A percentile compares a stretch with the other conserved stretches of the same genome.
Conservation (phyloP, 768 basidiomycete species). For the Russula sp. region DNA sequence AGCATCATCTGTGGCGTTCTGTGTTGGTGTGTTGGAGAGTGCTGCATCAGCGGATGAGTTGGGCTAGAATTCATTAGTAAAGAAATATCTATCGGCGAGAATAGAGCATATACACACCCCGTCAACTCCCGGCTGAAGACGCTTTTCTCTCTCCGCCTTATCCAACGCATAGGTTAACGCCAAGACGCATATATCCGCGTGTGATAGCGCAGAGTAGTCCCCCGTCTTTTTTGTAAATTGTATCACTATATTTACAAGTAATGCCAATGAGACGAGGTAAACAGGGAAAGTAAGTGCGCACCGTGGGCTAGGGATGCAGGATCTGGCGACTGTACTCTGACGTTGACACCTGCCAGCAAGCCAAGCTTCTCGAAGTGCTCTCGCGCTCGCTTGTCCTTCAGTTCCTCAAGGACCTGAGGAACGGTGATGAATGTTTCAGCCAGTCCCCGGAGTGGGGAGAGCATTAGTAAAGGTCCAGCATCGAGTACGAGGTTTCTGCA, state of each 20-base stretch:
- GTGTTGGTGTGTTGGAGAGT: neutral
- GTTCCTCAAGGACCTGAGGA: conserved; percentile 84
- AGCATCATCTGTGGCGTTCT: neutral
- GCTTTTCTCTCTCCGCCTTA: conserved; percentile 44
- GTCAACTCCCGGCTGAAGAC: conserved; percentile 32
- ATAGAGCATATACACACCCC: conserved; percentile 30
- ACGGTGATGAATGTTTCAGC: conserved; percentile 84
- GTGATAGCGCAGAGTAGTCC: conserved; percentile 89
- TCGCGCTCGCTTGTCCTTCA: conserved; percentile 83
- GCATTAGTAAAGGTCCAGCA: conserved; percentile 86
- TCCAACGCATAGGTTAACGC: conserved; percentile 84
- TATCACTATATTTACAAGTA: conserved; percentile 56
- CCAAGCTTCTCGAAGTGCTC: conserved; percentile 82
- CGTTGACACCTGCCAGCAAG: conserved; percentile 69
- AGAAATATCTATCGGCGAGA: neutral
- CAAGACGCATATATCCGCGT: conserved; percentile 85
- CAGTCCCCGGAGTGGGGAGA: conserved; percentile 85
- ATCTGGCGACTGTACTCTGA: conserved; percentile 69
- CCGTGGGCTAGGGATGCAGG: conserved; percentile 63
- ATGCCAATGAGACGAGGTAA: neutral
- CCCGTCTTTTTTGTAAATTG: conserved; percentile 94
- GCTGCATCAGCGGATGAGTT: neutral
- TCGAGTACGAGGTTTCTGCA: conserved; percentile 87
- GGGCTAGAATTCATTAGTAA: conserved; percentile 9
- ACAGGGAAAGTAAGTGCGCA: conserved; percentile 34